Evolutionary conservation across 2,329 filamentous ascomycete species (phyloP), one percentile per base, ranked within the genome.

Genomic region (Aspergillus novoparasiticus): DNA sequence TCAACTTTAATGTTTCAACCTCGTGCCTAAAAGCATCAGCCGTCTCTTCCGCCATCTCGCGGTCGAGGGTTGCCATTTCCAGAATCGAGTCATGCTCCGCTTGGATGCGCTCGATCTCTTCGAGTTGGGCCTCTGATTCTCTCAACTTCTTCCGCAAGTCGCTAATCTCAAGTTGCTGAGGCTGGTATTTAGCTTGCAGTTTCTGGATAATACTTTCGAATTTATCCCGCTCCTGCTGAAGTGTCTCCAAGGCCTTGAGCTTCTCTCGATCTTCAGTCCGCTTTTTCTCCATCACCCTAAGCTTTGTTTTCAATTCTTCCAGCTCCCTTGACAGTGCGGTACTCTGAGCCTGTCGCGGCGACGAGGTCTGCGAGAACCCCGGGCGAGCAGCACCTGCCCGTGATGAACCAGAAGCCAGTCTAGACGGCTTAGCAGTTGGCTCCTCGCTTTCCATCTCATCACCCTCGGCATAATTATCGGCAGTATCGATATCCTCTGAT

Each of bases 31-130:
- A 83, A 21, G 90, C 88, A 69, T 98, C 95, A 0, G 92, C 90
- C 50, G 89, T 93, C 78, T 97, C 94, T 77, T 99, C 94, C 0
- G 95, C 95, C 91, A 98, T 96, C 77, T 99, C 94, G 51, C 92
- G 88, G 75, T 99, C 95, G 30, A 99, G 82, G 0, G 92, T 90
- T 8, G 93, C 93, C 78, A 95, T 87, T 78, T 99, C 95, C 72
- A 97, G 81, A 8, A 91, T 87, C 4, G 89, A 86, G 34, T 98
- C 95, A 76, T 96, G 89, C 68, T 97, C 93, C 9, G 91, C 90
- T 74, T 95, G 90, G 59, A 90, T 83, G 34, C 85, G 84, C 69
- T 94, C 91, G 2, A 95, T 82, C 26, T 87, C 83, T 61, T 91
- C 88, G 23, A 93, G 83, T 55, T 86, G 87, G 23, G 84, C 78